phyloP scores from a whole-genome alignment of 2,329 filamentous ascomycete genomes.

The Coniochaeta sp. region DNA sequence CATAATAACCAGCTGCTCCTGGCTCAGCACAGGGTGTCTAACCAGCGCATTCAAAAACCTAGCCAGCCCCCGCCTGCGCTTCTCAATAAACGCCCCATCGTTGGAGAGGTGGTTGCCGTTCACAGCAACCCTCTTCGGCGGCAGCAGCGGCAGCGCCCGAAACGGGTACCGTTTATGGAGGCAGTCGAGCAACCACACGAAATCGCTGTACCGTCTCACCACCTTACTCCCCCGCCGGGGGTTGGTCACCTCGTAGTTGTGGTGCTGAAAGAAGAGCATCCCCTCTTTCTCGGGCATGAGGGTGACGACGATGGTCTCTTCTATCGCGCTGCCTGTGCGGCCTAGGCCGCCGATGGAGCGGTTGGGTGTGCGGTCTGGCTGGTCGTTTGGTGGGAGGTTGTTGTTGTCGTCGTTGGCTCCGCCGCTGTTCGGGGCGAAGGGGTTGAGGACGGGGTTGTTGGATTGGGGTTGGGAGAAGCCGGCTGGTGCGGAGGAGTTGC shows the following conservation, averaged over 20 bases:
- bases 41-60: conserved; percentile 86
- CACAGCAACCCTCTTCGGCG: conserved; percentile 88
- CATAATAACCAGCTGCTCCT: conserved; percentile 96
- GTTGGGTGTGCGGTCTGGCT: conserved; percentile 21
- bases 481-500: conserved; percentile 17
- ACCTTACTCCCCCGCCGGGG: conserved; percentile 81
- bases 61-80: conserved; percentile 76
- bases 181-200: conserved; percentile 95
- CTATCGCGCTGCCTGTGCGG: conserved; percentile 36
- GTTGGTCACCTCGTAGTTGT: conserved; percentile 93
- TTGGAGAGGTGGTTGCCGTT: conserved; percentile 96
- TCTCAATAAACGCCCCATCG: conserved; percentile 89
- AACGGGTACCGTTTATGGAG: conserved; percentile 95
- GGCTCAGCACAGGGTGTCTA: conserved; percentile 78
- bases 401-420: conserved; percentile 22
- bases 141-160: conserved; percentile 78
- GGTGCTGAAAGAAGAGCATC: conserved; percentile 96
- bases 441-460: conserved; percentile 25
- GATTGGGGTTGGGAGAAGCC: conserved; percentile 24
- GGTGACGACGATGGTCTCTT: conserved; percentile 64
- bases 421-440: conserved; percentile 32
- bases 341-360: conserved; percentile 30
- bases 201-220: conserved; percentile 90
- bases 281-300: conserved; percentile 94
- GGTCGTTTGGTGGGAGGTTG: conserved; percentile 21